Base-by-base conservation (phyloP, 192 early-diverging fungal species). In the Coemansia asiatica region DNA sequence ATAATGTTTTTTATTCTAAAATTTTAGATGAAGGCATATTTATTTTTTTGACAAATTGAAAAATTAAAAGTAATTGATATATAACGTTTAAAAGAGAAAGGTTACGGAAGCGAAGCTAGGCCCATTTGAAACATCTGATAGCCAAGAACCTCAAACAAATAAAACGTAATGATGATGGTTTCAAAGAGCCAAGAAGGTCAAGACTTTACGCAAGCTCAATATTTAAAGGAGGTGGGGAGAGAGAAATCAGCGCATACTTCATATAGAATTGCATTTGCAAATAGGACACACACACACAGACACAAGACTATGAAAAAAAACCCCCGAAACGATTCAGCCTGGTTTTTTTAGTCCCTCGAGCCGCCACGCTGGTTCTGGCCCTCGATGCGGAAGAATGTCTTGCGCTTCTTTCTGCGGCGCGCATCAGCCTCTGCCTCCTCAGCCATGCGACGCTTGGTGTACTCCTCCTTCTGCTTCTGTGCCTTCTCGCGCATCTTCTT, bases 381-480 rank as follows among this genome's bases (percentile, higher is more conserved):
- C 60, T 90, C 85, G 16, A 84, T 87, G 49, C 85, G 78, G 78
- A 90, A 93, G 69, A 83, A 86, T 47, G 85, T 79, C 81, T 89
- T 90, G 66, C 89, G 87, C 65, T 84, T 89, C 66, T 85, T 81
- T 54, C 87, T 87, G 63, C 83, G 88, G 80, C 84, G 85, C 66
- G 64, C 83, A 73, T 79, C 86, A 40, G 54, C 79, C 68, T 49
- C 67, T 10, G 62, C 63, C 64, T 82, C 84, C 63, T 60, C 81
- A 29, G 69, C 86, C 77, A 31, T 71, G 60, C 62, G 85, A 81
- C 74, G 88, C 84, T 77, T 67, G 12, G 26, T 71, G 29, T 80
- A 77, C 62, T 85, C 85, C 50, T 79, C 84, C 57, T 68, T 65
- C 28, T 72, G 75, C 71, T 79, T 85, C 58, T 85, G 81, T 28